phyloP scores from a whole-genome alignment of 1,284 basidiomycete genomes.

The Fistulinella staudtii region DNA sequence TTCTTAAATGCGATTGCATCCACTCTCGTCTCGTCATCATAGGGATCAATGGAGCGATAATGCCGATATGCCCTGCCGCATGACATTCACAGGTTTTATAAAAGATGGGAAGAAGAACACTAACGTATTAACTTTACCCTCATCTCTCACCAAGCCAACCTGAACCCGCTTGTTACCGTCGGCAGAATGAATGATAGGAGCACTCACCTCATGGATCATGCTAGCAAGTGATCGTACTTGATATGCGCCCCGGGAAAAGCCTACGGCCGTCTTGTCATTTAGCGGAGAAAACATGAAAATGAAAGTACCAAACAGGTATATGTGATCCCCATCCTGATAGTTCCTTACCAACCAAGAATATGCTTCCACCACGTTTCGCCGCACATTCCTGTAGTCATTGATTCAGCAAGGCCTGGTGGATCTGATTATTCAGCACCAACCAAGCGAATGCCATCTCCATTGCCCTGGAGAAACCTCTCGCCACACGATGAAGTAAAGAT shows the following conservation, averaged over 20 bases:
- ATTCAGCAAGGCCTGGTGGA: not conserved
- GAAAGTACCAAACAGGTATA: conserved; percentile 37
- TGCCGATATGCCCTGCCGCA: conserved; percentile 34
- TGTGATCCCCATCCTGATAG: conserved; percentile 32
- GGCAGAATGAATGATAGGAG: not conserved
- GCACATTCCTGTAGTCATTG: not conserved
- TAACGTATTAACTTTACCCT: conserved; percentile 3
- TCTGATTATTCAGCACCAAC: conserved; percentile 3
- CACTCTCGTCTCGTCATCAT: not conserved
- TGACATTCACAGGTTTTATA: not conserved
- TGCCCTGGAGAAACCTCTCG: too few relatives aligned
- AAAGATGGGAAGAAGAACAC: not conserved
- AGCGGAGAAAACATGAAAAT: conserved; percentile 21
- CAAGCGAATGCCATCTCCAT: conserved; percentile 7
- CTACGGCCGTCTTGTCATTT: conserved; percentile 34
- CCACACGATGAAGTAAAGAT: too few relatives aligned
- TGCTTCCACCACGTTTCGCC: conserved; percentile 25
- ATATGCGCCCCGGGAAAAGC: conserved; percentile 42
- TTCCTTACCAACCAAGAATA: conserved; percentile 36
- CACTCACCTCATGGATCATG: conserved; percentile 35
- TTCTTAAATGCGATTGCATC: conserved; percentile 28
- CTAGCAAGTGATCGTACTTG: conserved; percentile 37
- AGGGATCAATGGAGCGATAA: conserved; percentile 17
- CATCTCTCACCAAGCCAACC: conserved; percentile 12
- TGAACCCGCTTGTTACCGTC: conserved; percentile 22